phyloP scores from a whole-genome alignment of 345 rosid genomes.

The Rubroshorea leprosula region DNA sequence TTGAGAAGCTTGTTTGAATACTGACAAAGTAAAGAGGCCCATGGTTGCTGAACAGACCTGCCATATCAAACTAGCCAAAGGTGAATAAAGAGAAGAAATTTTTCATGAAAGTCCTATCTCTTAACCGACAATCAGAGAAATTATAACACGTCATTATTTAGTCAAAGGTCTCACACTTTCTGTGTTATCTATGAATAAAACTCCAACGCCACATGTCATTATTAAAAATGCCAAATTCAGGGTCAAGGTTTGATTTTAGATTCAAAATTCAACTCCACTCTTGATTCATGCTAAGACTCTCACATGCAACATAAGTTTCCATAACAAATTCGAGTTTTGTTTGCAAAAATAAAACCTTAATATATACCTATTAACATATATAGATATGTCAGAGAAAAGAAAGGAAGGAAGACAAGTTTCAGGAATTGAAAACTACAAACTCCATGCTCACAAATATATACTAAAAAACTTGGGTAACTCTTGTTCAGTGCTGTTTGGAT shows the following conservation, averaged over 20 bases:
- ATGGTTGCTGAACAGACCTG: constrained; percentile 98
- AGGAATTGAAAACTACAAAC: no score
- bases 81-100: not conserved
- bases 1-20: constrained; percentile 76
- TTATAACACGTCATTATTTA: no score
- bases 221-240: not conserved
- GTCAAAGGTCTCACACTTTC: not conserved
- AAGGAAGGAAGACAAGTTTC: no score
- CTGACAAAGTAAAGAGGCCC: constrained; percentile 93
- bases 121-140: not conserved
- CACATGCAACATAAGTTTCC: no score
- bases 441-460: no score
- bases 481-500: no score
- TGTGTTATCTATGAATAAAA: not conserved
- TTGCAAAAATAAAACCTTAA: no score
- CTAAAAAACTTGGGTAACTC: no score
- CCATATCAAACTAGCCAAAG: constrained; percentile 9
- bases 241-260: not conserved
- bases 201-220: not conserved
- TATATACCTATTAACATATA: no score
- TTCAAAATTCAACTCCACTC: constrained; percentile 2
- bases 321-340: no score
- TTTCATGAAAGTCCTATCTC: not conserved
- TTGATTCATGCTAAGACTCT: not conserved
- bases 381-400: no score